phyloP scores from a whole-genome alignment of 345 rosid species.

The Eucalyptus grandis region DNA sequence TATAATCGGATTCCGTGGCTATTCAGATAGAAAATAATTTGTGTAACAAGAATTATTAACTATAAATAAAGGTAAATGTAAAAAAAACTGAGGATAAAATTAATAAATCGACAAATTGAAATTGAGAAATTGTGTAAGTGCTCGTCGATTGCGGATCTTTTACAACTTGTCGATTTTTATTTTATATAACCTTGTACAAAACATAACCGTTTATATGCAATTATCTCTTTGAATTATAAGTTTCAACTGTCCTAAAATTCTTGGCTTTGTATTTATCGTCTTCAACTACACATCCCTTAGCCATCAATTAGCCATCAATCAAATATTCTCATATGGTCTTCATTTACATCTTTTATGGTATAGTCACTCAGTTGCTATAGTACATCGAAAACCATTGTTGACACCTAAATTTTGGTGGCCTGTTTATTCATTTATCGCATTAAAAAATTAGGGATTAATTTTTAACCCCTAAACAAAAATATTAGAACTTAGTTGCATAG shows the following conservation, averaged over 20 bases:
- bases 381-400: neutral
- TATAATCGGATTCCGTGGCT: neutral
- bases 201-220: neutral
- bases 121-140: neutral
- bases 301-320: neutral
- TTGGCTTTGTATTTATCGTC: neutral
- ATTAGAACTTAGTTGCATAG: too few species aligned
- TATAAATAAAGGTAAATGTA: neutral
- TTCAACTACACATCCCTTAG: neutral
- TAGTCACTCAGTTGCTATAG: accelerated
- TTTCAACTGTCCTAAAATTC: neutral
- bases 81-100: neutral
- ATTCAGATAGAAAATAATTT: neutral
- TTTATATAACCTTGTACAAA: neutral
- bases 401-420: too few species aligned
- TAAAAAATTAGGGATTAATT: too few species aligned
- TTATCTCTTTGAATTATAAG: neutral
- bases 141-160: neutral
- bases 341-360: neutral
- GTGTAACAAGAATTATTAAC: neutral
- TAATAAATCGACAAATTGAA: neutral
- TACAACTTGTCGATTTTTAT: accelerated
- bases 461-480: too few species aligned
- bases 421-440: too few species aligned
- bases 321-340: neutral